A percentile compares a stretch with the other conserved stretches of the same genome.
Evolutionary conservation across 352 stramenopile genomes (phyloP).

Genomic region (Pythium plurisporium): DNA sequence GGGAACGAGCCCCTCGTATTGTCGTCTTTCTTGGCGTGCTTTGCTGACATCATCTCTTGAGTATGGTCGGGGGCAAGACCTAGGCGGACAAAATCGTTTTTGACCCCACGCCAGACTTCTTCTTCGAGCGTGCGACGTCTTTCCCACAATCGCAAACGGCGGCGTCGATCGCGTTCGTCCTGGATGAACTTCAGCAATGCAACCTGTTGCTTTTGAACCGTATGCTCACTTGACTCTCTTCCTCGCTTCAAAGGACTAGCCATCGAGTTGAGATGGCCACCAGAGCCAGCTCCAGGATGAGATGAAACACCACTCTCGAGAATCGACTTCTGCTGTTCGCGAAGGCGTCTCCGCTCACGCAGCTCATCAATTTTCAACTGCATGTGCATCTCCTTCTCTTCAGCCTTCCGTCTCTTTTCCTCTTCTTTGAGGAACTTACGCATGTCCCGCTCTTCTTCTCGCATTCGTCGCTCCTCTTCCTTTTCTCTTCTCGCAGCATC

Average conservation of each 20-base stretch:
- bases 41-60: background rate
- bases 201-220: constrained; percentile 45
- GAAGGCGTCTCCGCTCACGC: constrained; percentile 51
- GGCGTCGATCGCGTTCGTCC: constrained; percentile 57
- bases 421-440: constrained; percentile 66
- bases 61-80: background rate
- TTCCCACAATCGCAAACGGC: constrained; percentile 50
- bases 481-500: constrained; percentile 52
- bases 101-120: constrained; percentile 51
- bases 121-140: constrained; percentile 48
- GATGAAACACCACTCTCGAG: constrained; percentile 60
- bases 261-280: background rate
- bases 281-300: constrained; percentile 12
- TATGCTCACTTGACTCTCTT: constrained; percentile 9
- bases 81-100: constrained; percentile 29
- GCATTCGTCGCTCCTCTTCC: constrained; percentile 63
- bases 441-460: constrained; percentile 68
- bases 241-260: constrained; percentile 21
- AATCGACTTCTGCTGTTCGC: constrained; percentile 67
- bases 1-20: constrained; percentile 22
- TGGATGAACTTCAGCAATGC: constrained; percentile 65
- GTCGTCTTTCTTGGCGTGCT: background rate
- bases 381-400: constrained; percentile 71
- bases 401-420: constrained; percentile 61
- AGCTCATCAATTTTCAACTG: constrained; percentile 71